Conservation (phyloP, 1,139 yeast species). For the Debaryomyces psychrophilus region DNA sequence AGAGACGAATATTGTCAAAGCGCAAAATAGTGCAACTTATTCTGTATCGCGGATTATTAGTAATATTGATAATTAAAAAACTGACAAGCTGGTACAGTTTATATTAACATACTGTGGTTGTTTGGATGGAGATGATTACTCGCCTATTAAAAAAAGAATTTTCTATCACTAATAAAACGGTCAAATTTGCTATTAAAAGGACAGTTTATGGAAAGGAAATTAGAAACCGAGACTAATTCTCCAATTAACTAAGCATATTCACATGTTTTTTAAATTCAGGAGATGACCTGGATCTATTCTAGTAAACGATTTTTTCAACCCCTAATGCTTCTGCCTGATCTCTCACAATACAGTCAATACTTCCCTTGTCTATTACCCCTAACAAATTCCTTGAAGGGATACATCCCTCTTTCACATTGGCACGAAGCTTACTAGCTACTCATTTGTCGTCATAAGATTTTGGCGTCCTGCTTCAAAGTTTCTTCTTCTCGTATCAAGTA, state of each 20-base stretch:
- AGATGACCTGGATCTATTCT: conserved; percentile 52
- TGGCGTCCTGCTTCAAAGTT: conserved; percentile 45
- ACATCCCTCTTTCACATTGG: conserved; percentile 17
- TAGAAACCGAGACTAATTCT: conserved; percentile 46
- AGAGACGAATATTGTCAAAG: too few relatives aligned
- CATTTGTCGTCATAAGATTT: conserved; percentile 56
- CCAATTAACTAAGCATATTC: conserved; percentile 56
- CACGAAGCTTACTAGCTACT: conserved; percentile 29
- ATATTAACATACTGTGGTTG: too few relatives aligned
- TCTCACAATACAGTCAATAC: conserved; percentile 63
- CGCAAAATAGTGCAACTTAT: too few relatives aligned
- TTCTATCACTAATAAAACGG: not conserved
- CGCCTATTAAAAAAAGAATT: too few relatives aligned
- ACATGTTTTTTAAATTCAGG: conserved; percentile 53
- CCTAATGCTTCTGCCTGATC: conserved; percentile 59
- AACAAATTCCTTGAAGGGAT: conserved; percentile 60
- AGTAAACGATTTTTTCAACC: conserved; percentile 52
- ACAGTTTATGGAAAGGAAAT: not conserved
- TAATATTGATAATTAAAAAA: too few relatives aligned
- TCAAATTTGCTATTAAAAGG: not conserved
- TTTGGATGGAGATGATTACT: too few relatives aligned
- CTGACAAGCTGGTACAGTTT: too few relatives aligned
- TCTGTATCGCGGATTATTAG: too few relatives aligned
- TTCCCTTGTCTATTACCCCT: conserved; percentile 67
- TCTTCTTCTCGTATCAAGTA: conserved; percentile 66